phyloP scores from a whole-genome alignment of 768 basidiomycete species.

The Solioccasus polychromus region DNA sequence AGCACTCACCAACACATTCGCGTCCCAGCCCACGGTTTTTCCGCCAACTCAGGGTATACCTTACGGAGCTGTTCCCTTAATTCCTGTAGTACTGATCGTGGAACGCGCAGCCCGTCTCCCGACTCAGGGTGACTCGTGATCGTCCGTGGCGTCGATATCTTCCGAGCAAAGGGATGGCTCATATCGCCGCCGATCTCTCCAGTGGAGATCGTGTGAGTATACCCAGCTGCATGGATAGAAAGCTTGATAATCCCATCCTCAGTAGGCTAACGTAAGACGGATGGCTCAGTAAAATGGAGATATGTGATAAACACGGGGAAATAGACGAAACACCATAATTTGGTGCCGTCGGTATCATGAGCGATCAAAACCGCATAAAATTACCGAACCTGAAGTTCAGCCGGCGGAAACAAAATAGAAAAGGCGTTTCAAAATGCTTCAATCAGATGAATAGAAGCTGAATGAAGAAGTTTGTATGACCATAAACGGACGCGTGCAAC shows the following conservation, averaged over 20 bases:
- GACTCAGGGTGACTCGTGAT: constrained; percentile 53
- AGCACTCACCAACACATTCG: constrained; percentile 85
- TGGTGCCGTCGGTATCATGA: no score
- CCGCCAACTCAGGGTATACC: constrained; percentile 76
- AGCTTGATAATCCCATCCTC: constrained; percentile 69
- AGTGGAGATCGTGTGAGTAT: constrained; percentile 41
- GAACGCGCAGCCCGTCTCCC: constrained; percentile 60
- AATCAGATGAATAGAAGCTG: neutral
- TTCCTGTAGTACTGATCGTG: constrained; percentile 46
- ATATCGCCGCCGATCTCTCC: constrained; percentile 1
- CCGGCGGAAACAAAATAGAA: no score
- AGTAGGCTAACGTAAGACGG: constrained; percentile 52
- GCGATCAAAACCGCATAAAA: neutral
- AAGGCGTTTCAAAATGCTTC: no score
- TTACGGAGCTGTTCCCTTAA: constrained; percentile 51
- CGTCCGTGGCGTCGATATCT: constrained; percentile 77
- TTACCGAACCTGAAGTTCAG: no score
- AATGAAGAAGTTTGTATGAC: no score
- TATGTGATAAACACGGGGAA: neutral
- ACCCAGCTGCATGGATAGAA: constrained; percentile 74
- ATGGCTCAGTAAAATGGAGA: neutral
- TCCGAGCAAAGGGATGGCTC: constrained; percentile 11
- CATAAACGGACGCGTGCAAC: no score
- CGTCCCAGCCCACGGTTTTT: constrained; percentile 68
- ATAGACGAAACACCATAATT: no score